Evolutionary conservation across 495 filamentous ascomycete species (phyloP).

Genomic region (Aspergillus leporis): DNA sequence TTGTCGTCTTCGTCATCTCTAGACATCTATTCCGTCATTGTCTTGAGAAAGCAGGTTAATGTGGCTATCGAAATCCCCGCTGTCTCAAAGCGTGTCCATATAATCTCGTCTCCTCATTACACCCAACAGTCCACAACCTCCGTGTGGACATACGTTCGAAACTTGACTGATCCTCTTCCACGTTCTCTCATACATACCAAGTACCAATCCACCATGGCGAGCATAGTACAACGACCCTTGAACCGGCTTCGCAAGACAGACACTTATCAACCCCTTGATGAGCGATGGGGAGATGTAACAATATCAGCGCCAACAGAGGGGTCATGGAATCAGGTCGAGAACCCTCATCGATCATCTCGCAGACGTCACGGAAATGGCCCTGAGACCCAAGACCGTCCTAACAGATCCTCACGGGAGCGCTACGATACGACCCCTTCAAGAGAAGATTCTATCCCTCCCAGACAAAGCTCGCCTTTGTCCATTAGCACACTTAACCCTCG

Average conservation of each 20-base stretch:
- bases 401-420: background rate
- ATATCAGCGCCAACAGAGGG: constrained; percentile 43
- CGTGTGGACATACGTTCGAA: background rate
- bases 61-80: too few species aligned
- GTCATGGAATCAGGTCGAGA: constrained; percentile 43
- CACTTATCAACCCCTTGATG: constrained; percentile 32
- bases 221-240: constrained; percentile 33
- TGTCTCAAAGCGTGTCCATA: background rate
- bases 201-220: constrained; percentile 25
- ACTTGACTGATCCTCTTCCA: background rate
- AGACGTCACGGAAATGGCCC: constrained; percentile 32
- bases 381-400: constrained; percentile 17
- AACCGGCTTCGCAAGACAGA: constrained; percentile 35
- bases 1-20: too few species aligned
- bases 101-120: background rate
- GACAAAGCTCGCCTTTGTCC: constrained; percentile 27
- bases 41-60: too few species aligned
- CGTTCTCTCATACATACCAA: background rate
- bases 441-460: constrained; percentile 11
- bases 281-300: constrained; percentile 41
- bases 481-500: constrained; percentile 27
- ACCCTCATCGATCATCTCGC: constrained; percentile 28
- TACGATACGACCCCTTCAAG: constrained; percentile 16
- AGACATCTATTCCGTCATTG: too few species aligned
- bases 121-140: background rate